Conservation (phyloP, 2,329 filamentous ascomycete genomes). For the Arthrocladium fulminans region DNA sequence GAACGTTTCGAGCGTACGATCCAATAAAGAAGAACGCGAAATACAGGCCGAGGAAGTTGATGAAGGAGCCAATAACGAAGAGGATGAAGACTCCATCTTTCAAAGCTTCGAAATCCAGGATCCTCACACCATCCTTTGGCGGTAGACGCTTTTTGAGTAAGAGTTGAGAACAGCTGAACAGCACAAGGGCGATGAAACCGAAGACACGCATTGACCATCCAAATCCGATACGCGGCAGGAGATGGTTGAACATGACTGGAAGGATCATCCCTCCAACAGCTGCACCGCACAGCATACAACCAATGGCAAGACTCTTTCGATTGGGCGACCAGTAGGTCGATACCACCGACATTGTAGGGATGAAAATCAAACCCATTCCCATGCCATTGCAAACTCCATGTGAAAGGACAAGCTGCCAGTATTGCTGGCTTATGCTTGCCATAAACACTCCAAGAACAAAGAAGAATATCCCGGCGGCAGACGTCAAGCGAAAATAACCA, state of each 20-base stretch:
- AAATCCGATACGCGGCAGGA: constrained; percentile 54
- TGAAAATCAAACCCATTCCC: constrained; percentile 48
- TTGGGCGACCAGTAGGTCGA: constrained; percentile 51
- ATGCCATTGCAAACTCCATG: constrained; percentile 52
- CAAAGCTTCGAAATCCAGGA: constrained; percentile 46
- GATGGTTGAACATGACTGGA: constrained; percentile 47
- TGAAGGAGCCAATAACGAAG: constrained; percentile 35
- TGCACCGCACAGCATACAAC: constrained; percentile 51
- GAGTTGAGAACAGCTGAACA: constrained; percentile 20
- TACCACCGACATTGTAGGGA: constrained; percentile 47
- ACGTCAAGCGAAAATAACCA: constrained; percentile 41
- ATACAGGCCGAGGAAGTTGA: constrained; percentile 45
- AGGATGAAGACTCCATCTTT: constrained; percentile 41
- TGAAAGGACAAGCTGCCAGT: constrained; percentile 41
- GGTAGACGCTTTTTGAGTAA: constrained; percentile 42
- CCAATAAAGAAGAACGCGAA: constrained; percentile 44
- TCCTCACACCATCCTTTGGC: constrained; percentile 40
- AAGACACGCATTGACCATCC: constrained; percentile 55
- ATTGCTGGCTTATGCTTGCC: constrained; percentile 39
- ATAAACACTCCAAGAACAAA: constrained; percentile 43
- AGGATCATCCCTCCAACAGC: constrained; percentile 56
- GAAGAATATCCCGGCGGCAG: constrained; percentile 37
- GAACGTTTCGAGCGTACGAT: constrained; percentile 31
- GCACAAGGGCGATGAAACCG: constrained; percentile 45
- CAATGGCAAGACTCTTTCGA: constrained; percentile 52